Base-by-base conservation (phyloP, 2,329 filamentous ascomycete genomes). In the Dothidotthia symphoricarpi region DNA sequence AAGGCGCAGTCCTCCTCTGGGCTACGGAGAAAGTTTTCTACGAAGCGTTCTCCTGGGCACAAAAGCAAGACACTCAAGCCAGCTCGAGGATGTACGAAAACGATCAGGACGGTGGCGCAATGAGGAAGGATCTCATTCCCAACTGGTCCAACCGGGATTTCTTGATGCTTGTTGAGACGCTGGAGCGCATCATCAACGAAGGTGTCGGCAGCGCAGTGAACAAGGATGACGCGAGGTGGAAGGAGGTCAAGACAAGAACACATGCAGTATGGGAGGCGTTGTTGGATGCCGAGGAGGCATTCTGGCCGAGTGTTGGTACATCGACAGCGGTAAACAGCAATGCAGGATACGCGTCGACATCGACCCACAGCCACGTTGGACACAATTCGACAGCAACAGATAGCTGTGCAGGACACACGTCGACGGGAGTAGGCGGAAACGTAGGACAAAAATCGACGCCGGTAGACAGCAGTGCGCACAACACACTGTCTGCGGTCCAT, bases 101-200 rank as follows among this genome's bases (percentile, higher is more conserved):
- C n/a, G 82, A 85, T 55, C 69, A 69, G 0, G 83, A 86, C 57
- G 81, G 81, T 0, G 82, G 83, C 0, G 82, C 81, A 4, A 62
- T 86, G 61, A 70, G 82, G 39, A 71, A 70, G 33, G 75, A 78
- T 55, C 83, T 86, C 46, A 85, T 86, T 40, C 77, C 76, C 0
- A 86, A 86, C 53, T 86, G 82, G 83, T 81, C 77, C 29, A 80
- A 76, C 45, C 49, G 59, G 2, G 78, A 81, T 52, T 86, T 86
- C 57, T 69, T 69, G 25, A 65, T 51, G 34, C 83, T 85, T 66
- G 81, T 85, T 11, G 67, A 74, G 36, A 64, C 68, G 32, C 68
- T 84, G 38, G 76, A 73, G 16, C 64, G 57, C 15, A 69, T 83
- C 6, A 68, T 83, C 39, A 78, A 85, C 57, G 69, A 72, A 24